These are phyloP conservation scores for Rhodotorula kratochvilovae DNA, from an alignment of 768 basidiomycete species.

Conservation along the genomic window DNA sequence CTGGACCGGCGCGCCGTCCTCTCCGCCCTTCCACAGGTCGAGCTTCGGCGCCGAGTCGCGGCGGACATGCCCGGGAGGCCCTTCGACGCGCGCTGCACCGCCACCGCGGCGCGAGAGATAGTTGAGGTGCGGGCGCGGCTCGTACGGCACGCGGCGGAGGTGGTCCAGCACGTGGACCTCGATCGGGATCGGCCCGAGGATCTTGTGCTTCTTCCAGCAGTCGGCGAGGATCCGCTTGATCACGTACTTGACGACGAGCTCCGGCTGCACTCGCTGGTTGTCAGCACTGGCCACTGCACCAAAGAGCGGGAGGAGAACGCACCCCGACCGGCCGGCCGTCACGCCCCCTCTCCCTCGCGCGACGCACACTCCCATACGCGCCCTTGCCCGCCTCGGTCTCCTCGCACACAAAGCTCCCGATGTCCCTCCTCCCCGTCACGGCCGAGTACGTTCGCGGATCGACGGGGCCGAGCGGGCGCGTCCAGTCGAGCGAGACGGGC, in stretches of 20 bases:
- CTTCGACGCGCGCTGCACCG: neutral
- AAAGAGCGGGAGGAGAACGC: conserved; percentile 46
- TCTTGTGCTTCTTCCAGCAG: conserved; percentile 97
- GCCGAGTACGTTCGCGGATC: conserved; percentile 47
- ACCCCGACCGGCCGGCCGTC: conserved; percentile 76
- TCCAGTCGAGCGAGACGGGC: conserved; percentile 43
- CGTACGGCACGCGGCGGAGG: conserved; percentile 35
- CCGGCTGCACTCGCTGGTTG: conserved; percentile 56
- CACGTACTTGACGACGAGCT: conserved; percentile 92
- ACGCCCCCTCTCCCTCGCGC: conserved; percentile 68
- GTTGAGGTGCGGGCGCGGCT: conserved; percentile 61
- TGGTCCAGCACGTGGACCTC: conserved; percentile 70
- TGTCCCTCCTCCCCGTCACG: conserved; percentile 61
- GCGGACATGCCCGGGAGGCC: conserved; percentile 51
- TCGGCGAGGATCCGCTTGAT: conserved; percentile 98
- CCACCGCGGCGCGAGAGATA: conserved; percentile 47
- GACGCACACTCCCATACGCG: conserved; percentile 90
- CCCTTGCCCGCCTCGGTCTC: conserved; percentile 79
- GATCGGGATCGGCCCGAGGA: conserved; percentile 93
- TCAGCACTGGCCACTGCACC: conserved; percentile 9
- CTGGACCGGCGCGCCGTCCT: conserved; percentile 59
- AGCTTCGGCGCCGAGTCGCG: conserved; percentile 27
- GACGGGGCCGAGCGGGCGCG: conserved; percentile 45
- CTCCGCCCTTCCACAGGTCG: conserved; percentile 28
- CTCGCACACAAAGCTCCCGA: conserved; percentile 79